These are phyloP conservation scores for Ceratocystis diversiconidia DNA, from an alignment of 2,329 filamentous ascomycete species.

Conservation along the genomic window DNA sequence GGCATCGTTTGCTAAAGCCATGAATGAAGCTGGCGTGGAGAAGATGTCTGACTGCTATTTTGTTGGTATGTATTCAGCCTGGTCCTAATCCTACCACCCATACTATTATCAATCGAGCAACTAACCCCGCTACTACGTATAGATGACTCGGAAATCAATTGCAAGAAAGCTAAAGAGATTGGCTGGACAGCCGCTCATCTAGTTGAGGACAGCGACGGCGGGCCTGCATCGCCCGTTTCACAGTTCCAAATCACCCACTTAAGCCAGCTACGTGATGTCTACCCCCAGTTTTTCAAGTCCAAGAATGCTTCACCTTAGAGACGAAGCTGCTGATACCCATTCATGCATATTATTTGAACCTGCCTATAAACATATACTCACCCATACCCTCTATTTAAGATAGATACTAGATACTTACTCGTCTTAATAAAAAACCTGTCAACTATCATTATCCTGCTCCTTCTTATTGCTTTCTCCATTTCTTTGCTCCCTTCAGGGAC, in stretches of 20 bases:
- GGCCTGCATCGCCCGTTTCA: constrained; percentile 50
- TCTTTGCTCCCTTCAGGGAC: neutral
- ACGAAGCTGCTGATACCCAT: neutral
- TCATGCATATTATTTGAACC: neutral
- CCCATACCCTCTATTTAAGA: neutral
- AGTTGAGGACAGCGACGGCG: constrained; percentile 57
- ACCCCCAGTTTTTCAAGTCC: constrained; percentile 73
- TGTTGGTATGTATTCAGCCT: constrained; percentile 53
- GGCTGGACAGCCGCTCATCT: constrained; percentile 83
- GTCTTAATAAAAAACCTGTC: neutral
- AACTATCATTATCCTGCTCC: neutral
- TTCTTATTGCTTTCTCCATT: neutral
- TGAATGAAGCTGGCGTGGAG: constrained; percentile 63
- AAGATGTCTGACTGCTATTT: constrained; percentile 69
- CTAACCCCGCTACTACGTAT: neutral
- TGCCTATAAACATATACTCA: neutral
- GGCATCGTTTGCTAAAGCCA: constrained; percentile 77
- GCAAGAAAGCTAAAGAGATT: constrained; percentile 56
- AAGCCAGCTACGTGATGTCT: constrained; percentile 58
- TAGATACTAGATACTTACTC: neutral
- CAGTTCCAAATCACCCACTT: constrained; percentile 63
- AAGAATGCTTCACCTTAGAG: constrained; percentile 5
- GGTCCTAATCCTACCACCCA: neutral
- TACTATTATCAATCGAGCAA: neutral
- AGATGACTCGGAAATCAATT: constrained; percentile 85